Conservation (phyloP, 257 asterid genomes). For the Plantago ovata region DNA sequence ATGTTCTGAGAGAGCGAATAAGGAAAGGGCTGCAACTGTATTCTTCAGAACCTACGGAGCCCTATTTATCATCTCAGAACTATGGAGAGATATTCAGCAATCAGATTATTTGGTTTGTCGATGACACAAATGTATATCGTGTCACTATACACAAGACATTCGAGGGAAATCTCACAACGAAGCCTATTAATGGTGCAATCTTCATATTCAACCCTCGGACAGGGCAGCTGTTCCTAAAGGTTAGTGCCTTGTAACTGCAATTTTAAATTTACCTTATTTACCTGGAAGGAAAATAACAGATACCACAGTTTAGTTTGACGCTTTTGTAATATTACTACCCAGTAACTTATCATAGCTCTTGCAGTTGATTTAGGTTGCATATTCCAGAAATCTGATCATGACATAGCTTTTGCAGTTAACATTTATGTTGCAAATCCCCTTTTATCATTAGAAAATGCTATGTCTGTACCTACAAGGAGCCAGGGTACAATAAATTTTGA, state of each 20-base stretch:
- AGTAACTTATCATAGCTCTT: no score
- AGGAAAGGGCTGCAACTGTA: conserved; percentile 94
- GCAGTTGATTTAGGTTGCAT: no score
- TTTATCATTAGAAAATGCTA: no score
- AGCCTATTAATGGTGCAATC: conserved; percentile 97
- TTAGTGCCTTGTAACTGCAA: conserved; percentile 19
- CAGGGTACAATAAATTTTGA: no score
- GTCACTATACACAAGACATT: conserved; percentile 98
- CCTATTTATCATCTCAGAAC: conserved; percentile 95
- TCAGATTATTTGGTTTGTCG: conserved; percentile 98
- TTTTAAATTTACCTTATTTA: neutral
- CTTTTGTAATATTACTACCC: no score
- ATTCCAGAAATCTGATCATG: no score
- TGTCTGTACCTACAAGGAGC: no score
- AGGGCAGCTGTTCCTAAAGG: conserved; percentile 94
- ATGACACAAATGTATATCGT: conserved; percentile 95
- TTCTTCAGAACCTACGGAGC: conserved; percentile 99
- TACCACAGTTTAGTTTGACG: no score
- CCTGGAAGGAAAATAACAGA: neutral
- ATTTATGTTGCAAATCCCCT: no score
- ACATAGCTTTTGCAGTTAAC: no score
- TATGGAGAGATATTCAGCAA: conserved; percentile 98
- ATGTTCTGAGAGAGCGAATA: conserved; percentile 91
- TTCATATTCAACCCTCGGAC: conserved; percentile 96
- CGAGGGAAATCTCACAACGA: conserved; percentile 95